Percentiles rank a stretch among this genome's conserved stretches.
phyloP scores from a whole-genome alignment of 768 basidiomycete species.

The Heimioporus sp. region DNA sequence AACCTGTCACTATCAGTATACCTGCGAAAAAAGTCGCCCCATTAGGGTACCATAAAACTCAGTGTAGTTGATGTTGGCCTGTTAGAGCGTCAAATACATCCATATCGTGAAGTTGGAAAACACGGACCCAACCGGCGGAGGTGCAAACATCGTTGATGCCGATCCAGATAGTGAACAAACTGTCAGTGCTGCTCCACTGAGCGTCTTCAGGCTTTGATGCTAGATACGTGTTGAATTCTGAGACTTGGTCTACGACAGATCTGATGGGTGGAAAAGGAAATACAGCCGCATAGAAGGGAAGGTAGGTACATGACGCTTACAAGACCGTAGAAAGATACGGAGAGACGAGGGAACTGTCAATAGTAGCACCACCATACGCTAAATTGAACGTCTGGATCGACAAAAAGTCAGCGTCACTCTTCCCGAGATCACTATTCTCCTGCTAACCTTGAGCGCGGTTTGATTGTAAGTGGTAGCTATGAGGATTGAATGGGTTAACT shows the following conservation, averaged over 20 bases:
- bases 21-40: slow-evolving; percentile 29
- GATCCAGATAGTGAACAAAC: slow-evolving; percentile 68
- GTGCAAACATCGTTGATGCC: slow-evolving; percentile 62
- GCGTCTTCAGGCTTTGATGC: slow-evolving; percentile 48
- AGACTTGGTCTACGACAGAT: slow-evolving; percentile 52
- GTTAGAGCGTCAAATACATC: background rate
- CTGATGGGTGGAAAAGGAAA: slow-evolving; percentile 5
- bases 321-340: slow-evolving; percentile 52
- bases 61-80: slow-evolving; percentile 23
- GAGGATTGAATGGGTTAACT: slow-evolving; percentile 1
- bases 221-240: slow-evolving; percentile 48
- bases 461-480: slow-evolving; percentile 55
- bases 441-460: slow-evolving; percentile 44
- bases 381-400: slow-evolving; percentile 55
- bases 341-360: slow-evolving; percentile 53
- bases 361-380: slow-evolving; percentile 67
- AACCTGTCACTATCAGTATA: background rate
- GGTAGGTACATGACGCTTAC: slow-evolving; percentile 35
- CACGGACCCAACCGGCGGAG: slow-evolving; percentile 16
- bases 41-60: slow-evolving; percentile 26
- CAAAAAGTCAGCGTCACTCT: background rate
- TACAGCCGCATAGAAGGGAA: background rate
- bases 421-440: background rate
- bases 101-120: background rate
- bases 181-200: slow-evolving; percentile 54